A percentile compares a stretch with the other conserved stretches of the same genome.
These are phyloP conservation scores for Gryganskiella cystojenkinii DNA, from an alignment of 192 early-diverging fungal species.

Conservation along the genomic window DNA sequence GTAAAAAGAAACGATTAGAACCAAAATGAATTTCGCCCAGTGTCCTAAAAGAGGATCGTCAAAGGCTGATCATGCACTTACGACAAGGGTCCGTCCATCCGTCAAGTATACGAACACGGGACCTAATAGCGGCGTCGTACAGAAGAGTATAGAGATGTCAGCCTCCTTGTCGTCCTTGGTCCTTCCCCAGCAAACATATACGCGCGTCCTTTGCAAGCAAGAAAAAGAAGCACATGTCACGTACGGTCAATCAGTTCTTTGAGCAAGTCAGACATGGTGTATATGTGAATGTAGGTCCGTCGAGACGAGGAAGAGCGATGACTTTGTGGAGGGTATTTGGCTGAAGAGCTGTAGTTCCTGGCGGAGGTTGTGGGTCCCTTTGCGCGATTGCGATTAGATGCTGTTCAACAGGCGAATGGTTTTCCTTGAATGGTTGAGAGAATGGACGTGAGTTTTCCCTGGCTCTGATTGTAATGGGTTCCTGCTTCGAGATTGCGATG, in stretches of 20 bases:
- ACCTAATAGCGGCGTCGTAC: conserved; percentile 1
- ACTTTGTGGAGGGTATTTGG: no score
- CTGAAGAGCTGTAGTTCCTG: background rate
- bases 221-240: background rate
- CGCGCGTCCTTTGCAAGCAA: background rate
- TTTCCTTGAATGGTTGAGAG: no score
- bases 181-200: background rate
- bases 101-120: conserved; percentile 45
- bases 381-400: no score
- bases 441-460: no score
- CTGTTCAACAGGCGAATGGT: no score
- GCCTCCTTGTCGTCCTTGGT: background rate
- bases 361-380: background rate
- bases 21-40: background rate
- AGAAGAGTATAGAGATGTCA: background rate
- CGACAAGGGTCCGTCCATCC: conserved; percentile 37
- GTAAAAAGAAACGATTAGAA: background rate
- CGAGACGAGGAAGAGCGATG: background rate
- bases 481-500: no score
- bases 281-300: background rate
- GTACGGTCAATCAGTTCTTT: conserved; percentile 36
- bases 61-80: conserved; percentile 5
- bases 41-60: background rate
- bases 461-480: no score
- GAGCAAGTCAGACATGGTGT: conserved; percentile 37